These are phyloP conservation scores for Phytopythium kandeliae DNA, from an alignment of 352 stramenopile genomes.

Conservation along the genomic window DNA sequence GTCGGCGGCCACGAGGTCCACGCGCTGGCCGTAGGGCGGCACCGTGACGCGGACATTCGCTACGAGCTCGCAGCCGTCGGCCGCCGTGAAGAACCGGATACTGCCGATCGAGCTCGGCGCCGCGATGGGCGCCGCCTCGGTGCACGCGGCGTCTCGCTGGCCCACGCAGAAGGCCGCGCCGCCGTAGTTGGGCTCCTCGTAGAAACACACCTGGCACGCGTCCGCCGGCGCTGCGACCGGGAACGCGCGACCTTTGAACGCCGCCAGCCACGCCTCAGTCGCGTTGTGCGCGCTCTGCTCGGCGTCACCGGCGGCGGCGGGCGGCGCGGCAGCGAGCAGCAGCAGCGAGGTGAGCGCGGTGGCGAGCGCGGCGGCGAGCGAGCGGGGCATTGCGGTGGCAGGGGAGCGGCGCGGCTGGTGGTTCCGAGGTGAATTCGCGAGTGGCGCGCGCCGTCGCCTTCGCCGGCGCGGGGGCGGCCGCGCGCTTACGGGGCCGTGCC, in stretches of 20 bases:
- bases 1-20: slow-evolving; percentile 23
- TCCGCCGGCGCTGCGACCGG: slow-evolving; percentile 11
- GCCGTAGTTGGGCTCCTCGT: slow-evolving; percentile 24
- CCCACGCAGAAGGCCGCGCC: slow-evolving; percentile 30
- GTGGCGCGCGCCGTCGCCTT: not conserved
- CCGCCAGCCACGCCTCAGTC: not conserved
- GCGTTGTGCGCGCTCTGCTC: slow-evolving; percentile 4
- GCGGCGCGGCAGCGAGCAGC: slow-evolving; percentile 4
- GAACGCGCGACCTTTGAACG: slow-evolving; percentile 4
- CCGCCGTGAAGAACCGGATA: slow-evolving; percentile 28
- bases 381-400: not conserved
- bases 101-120: slow-evolving; percentile 32
- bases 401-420: not conserved
- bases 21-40: slow-evolving; percentile 24
- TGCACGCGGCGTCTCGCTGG: slow-evolving; percentile 17
- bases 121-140: slow-evolving; percentile 24
- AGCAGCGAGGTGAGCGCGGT: slow-evolving; percentile 2
- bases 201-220: slow-evolving; percentile 38
- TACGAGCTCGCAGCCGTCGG: slow-evolving; percentile 25
- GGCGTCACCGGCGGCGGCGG: slow-evolving; percentile 5
- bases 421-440: not conserved
- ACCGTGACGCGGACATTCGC: slow-evolving; percentile 33
- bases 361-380: not conserved
- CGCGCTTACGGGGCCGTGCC: not conserved
- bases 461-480: not conserved